Evolutionary conservation across 2,329 filamentous ascomycete species (phyloP).

Genomic region (Diplodia intermedia): DNA sequence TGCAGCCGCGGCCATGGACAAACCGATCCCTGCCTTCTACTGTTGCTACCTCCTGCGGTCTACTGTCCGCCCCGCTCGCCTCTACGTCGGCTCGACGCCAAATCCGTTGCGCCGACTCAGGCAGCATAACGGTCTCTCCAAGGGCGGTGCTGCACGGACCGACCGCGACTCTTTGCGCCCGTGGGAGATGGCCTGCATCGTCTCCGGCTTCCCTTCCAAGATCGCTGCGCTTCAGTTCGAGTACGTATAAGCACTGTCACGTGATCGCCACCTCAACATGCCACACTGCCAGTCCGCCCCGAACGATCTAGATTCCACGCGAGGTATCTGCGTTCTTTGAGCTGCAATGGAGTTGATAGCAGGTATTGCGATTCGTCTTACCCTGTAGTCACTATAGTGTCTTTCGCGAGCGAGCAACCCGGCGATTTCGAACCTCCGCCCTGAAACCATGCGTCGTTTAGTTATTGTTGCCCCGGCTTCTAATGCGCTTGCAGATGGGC

Average conservation of each 20-base stretch:
- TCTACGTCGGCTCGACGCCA: slow-evolving; percentile 91
- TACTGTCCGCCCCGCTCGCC: slow-evolving; percentile 68
- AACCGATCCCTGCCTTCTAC: slow-evolving; percentile 83
- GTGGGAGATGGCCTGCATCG: slow-evolving; percentile 80
- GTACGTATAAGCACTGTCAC: slow-evolving; percentile 59
- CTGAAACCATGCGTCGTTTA: too few relatives aligned
- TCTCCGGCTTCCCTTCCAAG: slow-evolving; percentile 87
- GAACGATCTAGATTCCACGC: neutral
- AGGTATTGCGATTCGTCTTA: neutral
- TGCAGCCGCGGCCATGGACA: slow-evolving; percentile 48
- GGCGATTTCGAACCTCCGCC: neutral
- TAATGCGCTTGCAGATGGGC: slow-evolving; percentile 73
- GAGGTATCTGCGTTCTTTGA: neutral
- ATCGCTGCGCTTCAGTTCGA: slow-evolving; percentile 93
- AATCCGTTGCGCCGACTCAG: slow-evolving; percentile 82
- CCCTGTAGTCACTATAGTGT: neutral
- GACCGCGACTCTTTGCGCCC: slow-evolving; percentile 72
- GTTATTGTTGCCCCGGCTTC: neutral
- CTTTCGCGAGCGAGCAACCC: slow-evolving; percentile 1
- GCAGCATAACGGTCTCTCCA: slow-evolving; percentile 87
- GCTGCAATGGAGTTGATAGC: neutral
- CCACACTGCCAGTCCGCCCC: neutral
- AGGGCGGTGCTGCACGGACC: slow-evolving; percentile 83
- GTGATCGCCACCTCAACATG: slow-evolving; percentile 1
- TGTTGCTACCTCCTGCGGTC: slow-evolving; percentile 93